phyloP scores from a whole-genome alignment of 345 rosid genomes.

The Streptanthus diversifolius region DNA sequence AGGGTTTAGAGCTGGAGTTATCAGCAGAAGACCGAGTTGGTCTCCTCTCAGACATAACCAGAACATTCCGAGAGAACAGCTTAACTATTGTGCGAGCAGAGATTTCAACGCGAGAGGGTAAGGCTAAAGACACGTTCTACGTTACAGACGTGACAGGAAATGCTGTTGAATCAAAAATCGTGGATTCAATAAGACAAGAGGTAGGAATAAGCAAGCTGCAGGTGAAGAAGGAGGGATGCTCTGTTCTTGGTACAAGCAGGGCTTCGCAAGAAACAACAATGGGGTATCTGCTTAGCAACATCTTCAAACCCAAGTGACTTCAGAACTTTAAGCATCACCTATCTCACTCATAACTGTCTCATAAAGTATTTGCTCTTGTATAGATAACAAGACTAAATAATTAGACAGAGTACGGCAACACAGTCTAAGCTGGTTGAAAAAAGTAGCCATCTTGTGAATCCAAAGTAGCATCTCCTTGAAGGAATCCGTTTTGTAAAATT shows the following conservation, averaged over 20 bases:
- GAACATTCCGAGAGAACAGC: conserved; percentile 91
- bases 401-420: not conserved
- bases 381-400: not conserved
- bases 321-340: conserved; percentile 2
- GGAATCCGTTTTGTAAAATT: not conserved
- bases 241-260: conserved; percentile 20
- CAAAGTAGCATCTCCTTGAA: not conserved
- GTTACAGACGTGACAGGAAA: conserved; percentile 77
- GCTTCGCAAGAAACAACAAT: conserved; percentile 40
- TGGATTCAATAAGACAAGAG: conserved; percentile 77
- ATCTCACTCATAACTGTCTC: not conserved
- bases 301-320: conserved; percentile 23
- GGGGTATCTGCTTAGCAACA: conserved; percentile 16
- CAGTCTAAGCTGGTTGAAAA: not conserved
- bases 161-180: conserved; percentile 60
- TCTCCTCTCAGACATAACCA: conserved; percentile 85
- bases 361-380: not conserved
- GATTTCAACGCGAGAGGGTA: conserved; percentile 75
- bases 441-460: not conserved
- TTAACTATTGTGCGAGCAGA: conserved; percentile 81
- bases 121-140: conserved; percentile 74
- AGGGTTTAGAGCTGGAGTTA: conserved; percentile 86
- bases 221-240: conserved; percentile 46
- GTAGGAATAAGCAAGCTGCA: conserved; percentile 62
- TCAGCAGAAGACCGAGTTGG: conserved; percentile 78